Percentiles rank a stretch among this genome's conserved stretches.
These are phyloP conservation scores for Nannochloropsis gaditana DNA, from an alignment of 108 stramenopile species.

Conservation along the genomic window DNA sequence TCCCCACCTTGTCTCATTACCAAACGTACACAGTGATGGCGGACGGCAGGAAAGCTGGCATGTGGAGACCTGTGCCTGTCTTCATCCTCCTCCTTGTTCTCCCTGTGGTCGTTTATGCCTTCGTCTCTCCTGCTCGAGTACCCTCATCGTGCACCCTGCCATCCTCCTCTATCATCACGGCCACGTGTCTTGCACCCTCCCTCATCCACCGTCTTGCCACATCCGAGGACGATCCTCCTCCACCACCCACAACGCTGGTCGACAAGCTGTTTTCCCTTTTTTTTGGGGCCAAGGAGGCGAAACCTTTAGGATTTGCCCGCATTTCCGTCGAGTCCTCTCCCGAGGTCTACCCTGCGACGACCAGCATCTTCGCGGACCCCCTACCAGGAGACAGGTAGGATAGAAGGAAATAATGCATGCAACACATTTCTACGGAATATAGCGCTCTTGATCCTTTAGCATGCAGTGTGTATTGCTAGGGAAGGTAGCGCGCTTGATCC, in stretches of 20 bases:
- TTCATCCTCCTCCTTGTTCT: too few relatives aligned
- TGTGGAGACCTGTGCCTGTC: too few relatives aligned
- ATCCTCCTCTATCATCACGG: background rate
- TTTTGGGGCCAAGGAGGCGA: background rate
- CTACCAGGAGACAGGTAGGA: background rate
- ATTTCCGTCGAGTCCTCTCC: background rate
- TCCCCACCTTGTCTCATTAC: too few relatives aligned
- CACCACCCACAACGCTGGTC: background rate
- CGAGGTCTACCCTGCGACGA: conserved; percentile 11
- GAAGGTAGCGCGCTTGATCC: too few relatives aligned
- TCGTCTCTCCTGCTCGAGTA: background rate
- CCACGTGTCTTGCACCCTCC: background rate
- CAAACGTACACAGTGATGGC: too few relatives aligned
- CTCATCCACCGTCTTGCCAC: background rate
- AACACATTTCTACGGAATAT: too few relatives aligned
- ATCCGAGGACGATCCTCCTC: background rate
- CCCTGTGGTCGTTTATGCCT: too few relatives aligned
- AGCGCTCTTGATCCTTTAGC: too few relatives aligned
- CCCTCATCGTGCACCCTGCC: background rate
- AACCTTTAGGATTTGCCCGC: conserved; percentile 1
- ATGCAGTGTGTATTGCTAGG: too few relatives aligned
- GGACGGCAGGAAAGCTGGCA: too few relatives aligned
- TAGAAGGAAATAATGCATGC: background rate
- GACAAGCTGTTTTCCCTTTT: conserved; percentile 4
- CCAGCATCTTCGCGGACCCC: background rate